Evolutionary conservation across 352 stramenopile species (phyloP).

Genomic region (Phytophthora hibernalis): DNA sequence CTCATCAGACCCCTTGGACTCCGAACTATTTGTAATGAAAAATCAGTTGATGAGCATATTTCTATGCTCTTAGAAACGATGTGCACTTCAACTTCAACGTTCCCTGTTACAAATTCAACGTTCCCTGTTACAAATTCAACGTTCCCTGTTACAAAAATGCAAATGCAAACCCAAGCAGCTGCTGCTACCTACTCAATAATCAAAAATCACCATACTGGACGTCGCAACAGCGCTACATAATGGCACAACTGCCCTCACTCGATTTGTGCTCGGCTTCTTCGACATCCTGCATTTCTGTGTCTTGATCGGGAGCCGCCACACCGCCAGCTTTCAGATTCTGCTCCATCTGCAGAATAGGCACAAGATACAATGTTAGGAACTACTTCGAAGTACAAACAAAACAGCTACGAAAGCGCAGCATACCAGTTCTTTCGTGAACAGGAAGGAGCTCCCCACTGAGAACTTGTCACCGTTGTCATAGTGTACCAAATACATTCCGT

Average conservation of each 20-base stretch:
- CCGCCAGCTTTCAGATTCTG: conserved; percentile 32
- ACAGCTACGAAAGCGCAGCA: conserved; percentile 2
- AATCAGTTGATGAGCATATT: conserved; percentile 4
- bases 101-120: neutral
- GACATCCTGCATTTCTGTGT: conserved; percentile 37
- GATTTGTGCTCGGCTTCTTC: conserved; percentile 13
- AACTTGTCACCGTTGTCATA: conserved; percentile 73
- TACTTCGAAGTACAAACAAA: neutral
- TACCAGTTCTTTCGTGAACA: conserved; percentile 64
- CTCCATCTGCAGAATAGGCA: conserved; percentile 45
- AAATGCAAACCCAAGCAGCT: conserved; percentile 17
- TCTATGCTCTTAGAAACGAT: neutral
- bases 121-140: too few species aligned
- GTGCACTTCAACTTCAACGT: too few species aligned
- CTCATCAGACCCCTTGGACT: conserved; percentile 23
- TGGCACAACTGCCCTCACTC: conserved; percentile 20
- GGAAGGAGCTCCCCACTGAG: conserved; percentile 41
- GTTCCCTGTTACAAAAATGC: neutral
- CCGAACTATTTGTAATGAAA: conserved; percentile 1
- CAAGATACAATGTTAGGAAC: conserved; percentile 18
- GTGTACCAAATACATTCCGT: conserved; percentile 54
- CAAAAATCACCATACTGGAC: conserved; percentile 17
- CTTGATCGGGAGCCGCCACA: conserved; percentile 8
- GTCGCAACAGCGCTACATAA: conserved; percentile 32
- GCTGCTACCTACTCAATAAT: conserved; percentile 24